phyloP scores from a whole-genome alignment of 2,329 filamentous ascomycete genomes.

The Dothideomycetes sp. region DNA sequence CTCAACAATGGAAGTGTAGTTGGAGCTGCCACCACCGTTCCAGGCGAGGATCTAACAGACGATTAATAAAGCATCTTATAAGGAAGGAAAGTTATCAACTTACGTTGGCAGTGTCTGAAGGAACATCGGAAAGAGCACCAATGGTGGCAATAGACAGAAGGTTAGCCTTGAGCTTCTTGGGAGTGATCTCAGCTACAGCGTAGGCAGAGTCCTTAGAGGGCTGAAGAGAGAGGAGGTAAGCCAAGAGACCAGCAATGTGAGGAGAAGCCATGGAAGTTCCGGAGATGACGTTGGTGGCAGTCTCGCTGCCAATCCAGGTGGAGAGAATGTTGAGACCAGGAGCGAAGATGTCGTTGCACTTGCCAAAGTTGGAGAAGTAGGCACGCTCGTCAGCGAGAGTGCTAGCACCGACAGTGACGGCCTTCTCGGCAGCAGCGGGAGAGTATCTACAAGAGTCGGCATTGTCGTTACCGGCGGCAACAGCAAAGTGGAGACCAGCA shows the following conservation, averaged over 20 bases:
- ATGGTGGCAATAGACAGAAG: slow-evolving; percentile 75
- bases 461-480: slow-evolving; percentile 97
- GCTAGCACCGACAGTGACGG: slow-evolving; percentile 91
- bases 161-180: slow-evolving; percentile 85
- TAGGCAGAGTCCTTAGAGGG: slow-evolving; percentile 84
- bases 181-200: slow-evolving; percentile 79
- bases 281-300: slow-evolving; percentile 97
- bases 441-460: slow-evolving; percentile 99
- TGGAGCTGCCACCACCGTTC: slow-evolving; percentile 93
- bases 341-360: slow-evolving; percentile 98
- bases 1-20: slow-evolving; percentile 76
- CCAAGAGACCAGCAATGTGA: slow-evolving; percentile 89
- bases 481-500: slow-evolving; percentile 91
- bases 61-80: slow-evolving; percentile 20
- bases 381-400: slow-evolving; percentile 90
- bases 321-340: slow-evolving; percentile 94
- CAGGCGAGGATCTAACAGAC: slow-evolving; percentile 66
- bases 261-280: slow-evolving; percentile 99
- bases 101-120: slow-evolving; percentile 75
- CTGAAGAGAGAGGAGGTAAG: slow-evolving; percentile 96
- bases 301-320: slow-evolving; percentile 95
- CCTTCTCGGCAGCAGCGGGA: slow-evolving; percentile 81
- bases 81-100: slow-evolving; percentile 23
- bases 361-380: slow-evolving; percentile 99
- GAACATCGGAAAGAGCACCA: slow-evolving; percentile 70